Percentiles rank a stretch among this genome's conserved stretches.
Conservation (phyloP, 768 basidiomycete genomes). For the Leucocoprinus sp. region DNA sequence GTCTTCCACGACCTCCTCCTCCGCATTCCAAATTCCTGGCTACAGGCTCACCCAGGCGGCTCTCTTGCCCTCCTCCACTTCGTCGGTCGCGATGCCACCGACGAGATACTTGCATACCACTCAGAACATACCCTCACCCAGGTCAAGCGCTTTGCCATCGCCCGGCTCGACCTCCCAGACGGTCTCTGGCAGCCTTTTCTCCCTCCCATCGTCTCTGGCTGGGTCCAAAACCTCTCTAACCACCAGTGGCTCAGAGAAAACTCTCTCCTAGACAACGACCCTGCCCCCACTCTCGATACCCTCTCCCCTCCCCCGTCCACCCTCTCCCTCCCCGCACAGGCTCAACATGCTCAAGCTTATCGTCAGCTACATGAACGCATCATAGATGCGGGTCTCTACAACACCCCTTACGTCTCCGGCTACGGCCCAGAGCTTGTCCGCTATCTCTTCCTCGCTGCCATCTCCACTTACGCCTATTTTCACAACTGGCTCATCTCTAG, state of each 20-base stretch:
- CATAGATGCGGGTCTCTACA: conserved; percentile 74
- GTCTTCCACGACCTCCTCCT: conserved; percentile 60
- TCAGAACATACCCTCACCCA: conserved; percentile 44
- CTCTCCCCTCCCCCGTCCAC: conserved; percentile 45
- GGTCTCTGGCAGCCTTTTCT: conserved; percentile 68
- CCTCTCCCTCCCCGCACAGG: conserved; percentile 51
- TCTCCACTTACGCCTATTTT: conserved; percentile 55
- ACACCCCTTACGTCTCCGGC: conserved; percentile 74
- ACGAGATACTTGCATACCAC: conserved; percentile 94
- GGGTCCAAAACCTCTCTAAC: conserved; percentile 58
- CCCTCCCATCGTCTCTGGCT: conserved; percentile 82
- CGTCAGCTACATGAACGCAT: conserved; percentile 70
- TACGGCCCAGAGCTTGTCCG: conserved; percentile 87
- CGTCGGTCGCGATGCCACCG: conserved; percentile 88
- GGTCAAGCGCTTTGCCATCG: conserved; percentile 61
- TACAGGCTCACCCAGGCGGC: conserved; percentile 86
- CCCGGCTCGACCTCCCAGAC: conserved; percentile 52
- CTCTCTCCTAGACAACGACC: too few relatives aligned
- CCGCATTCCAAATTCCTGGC: conserved; percentile 66
- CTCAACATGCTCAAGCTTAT: conserved; percentile 70
- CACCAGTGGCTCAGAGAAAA: too few relatives aligned
- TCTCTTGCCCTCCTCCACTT: conserved; percentile 86
- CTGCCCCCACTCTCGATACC: conserved; percentile 33
- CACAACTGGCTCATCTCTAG: conserved; percentile 62
- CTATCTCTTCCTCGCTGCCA: conserved; percentile 54